Evolutionary conservation across 1,139 yeast genomes (phyloP), one percentile per base, ranked within the genome.

Genomic region (Sugiyamaella neomexicana): DNA sequence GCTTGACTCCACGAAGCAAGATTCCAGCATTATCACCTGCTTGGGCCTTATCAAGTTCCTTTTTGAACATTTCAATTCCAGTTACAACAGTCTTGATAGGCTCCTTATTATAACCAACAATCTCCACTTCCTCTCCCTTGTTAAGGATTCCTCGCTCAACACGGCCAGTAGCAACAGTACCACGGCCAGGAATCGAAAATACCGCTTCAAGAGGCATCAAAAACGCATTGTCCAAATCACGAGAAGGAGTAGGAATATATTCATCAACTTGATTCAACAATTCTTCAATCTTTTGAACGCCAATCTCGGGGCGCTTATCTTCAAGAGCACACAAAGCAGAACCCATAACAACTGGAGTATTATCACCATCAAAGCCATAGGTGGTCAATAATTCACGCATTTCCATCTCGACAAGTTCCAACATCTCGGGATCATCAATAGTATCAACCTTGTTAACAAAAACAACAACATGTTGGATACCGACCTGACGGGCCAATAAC

Each of bases 21-120:
- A 93, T 84, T 78, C 99, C 99, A 74, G 97, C 96, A 76, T 95
- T 93, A 80, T 93, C 99, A 80, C 99, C 99, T 69, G 97, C 98
- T 84, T 86, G 87, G 65, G 98, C 98, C 68, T 85, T 82, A 77
- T 90, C 98, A 70, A 93, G 85, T 75, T 93, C 98, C 82, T 93
- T 93, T 83, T 90, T 91, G 85, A 91, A 93, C 97, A 90, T 91
- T 81, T 93, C 99, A 69, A 93, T 88, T 77, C 98, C 98, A 60
- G 99, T 93, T 62, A 91, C 97, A 63, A 88, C 89, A 66, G 97
- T 85, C 84, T 90, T 91, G 76, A 86, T 75, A 65, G 96, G 93
- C 73, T 84, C 82, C 67, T 84, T 85, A 75, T 87, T 86, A 80
- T 79, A 82, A 70, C 99, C 99, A 63, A 93, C 97, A 72, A 93